Evolutionary conservation across 2,329 filamentous ascomycete genomes (phyloP), one percentile per base, ranked within the genome.

Genomic region (Botrytis sinoallii): DNA sequence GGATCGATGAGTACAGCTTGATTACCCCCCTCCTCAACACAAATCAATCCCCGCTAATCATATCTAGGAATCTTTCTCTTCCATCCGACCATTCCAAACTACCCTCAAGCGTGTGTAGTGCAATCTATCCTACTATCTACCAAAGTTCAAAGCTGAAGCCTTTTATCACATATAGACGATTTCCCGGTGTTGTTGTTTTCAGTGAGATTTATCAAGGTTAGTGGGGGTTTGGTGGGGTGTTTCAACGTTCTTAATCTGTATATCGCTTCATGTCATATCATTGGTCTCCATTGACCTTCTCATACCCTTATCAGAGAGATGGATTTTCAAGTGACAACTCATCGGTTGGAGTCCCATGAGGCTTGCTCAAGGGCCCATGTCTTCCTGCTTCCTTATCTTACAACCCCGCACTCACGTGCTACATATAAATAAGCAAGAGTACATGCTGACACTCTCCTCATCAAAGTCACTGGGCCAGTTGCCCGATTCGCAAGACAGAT

Each of bases 191-290:
- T 8, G 92, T 93, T 22, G 86, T 98, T 73, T 98, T 97, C 82
- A 95, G 92, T 78, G 95, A 98, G 84, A 98, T 98, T 79, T 98
- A 98, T 81, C 95, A 98, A 90, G 94, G 94, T 94, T 83, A 72
- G 70, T 67, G 42, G 67, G 48, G 61, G 44, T 40, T 22, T 71
- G 69, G 59, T 64, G 59, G 69, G 70, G 60, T 71, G 32, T n/a
- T 40, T 44, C 59, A 71, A 71, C 35, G n/a, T 65, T 12, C 44
- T 32, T 14, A 44, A 40, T 64, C 70, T 22, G 25, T n/a, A 35
- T 35, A 35, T 44, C 48, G 46, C 57, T 44, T 57, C 38, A 44
- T 35, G 29, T 60, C 40, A 35, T 60, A n/a, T 46, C 57, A 63
- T 64, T 64, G 57, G 32, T 65, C 29, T 71, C 32, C 10, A 55